Evolutionary conservation across 225 moss, liverwort and hornwort genomes (phyloP).

Genomic region (Thuidium tamariscinum): DNA sequence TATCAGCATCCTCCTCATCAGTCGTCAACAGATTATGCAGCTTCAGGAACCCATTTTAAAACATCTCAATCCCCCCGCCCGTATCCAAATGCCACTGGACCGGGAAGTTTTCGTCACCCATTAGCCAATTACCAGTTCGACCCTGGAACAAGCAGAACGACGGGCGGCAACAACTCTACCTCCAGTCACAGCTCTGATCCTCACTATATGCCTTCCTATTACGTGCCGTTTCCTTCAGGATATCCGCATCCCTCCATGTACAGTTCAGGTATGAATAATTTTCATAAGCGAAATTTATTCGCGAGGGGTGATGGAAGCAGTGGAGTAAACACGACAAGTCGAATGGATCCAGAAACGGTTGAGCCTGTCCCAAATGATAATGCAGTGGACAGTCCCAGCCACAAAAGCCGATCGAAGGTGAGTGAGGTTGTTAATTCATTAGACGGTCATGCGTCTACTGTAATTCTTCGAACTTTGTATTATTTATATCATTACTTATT

Average conservation of each 20-base stretch:
- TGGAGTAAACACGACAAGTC: background rate
- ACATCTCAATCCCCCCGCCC: constrained; percentile 10
- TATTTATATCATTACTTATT: background rate
- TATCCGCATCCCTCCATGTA: constrained; percentile 12
- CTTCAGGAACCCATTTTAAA: constrained; percentile 11
- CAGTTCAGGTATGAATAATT: constrained; percentile 4
- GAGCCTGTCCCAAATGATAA: constrained; percentile 9
- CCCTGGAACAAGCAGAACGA: constrained; percentile 20
- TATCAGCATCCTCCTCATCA: background rate
- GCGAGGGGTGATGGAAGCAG: background rate
- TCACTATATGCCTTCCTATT: constrained; percentile 18
- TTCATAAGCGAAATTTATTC: constrained; percentile 9
- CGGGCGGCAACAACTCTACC: constrained; percentile 6
- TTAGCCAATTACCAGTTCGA: constrained; percentile 19
- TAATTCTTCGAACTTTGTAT: background rate
- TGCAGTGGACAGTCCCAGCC: background rate
- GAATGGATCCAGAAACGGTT: constrained; percentile 5
- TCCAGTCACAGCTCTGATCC: constrained; percentile 9
- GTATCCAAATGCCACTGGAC: constrained; percentile 13
- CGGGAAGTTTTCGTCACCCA: constrained; percentile 8
- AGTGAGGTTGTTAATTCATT: background rate
- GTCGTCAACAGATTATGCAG: background rate
- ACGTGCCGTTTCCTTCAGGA: constrained; percentile 8
- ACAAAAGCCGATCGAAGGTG: background rate
- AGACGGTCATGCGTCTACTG: background rate